A percentile compares a stretch with the other conserved stretches of the same genome.
These are phyloP conservation scores for Colletotrichum filicis DNA, from an alignment of 2,329 filamentous ascomycete genomes.

Conservation along the genomic window DNA sequence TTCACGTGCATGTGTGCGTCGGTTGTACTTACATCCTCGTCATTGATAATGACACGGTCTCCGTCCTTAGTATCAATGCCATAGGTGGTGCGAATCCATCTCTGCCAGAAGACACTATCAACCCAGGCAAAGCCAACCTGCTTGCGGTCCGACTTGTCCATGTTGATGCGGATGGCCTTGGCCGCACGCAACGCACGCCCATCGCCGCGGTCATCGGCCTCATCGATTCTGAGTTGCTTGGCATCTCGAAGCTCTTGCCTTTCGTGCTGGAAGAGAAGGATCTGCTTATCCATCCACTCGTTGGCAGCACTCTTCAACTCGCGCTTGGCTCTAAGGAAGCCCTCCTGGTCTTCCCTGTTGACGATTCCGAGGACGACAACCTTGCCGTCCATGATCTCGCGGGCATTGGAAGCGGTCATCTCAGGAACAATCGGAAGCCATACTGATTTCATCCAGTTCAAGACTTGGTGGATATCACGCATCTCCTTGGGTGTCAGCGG, in stretches of 20 bases:
- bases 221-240: conserved; percentile 95
- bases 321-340: conserved; percentile 80
- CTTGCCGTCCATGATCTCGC: conserved; percentile 94
- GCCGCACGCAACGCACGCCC: conserved; percentile 86
- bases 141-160: conserved; percentile 87
- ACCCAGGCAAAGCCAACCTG: conserved; percentile 97
- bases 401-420: conserved; percentile 88
- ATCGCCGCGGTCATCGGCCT: conserved; percentile 93
- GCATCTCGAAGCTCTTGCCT: conserved; percentile 92
- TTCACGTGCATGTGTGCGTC: not conserved
- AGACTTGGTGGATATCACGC: conserved; percentile 82
- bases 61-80: conserved; percentile 89
- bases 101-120: conserved; percentile 96
- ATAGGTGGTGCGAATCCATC: conserved; percentile 95
- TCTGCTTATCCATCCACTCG: conserved; percentile 98
- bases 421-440: conserved; percentile 98
- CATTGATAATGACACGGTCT: conserved; percentile 94
- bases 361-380: conserved; percentile 94
- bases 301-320: conserved; percentile 96
- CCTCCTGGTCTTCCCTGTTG: conserved; percentile 80
- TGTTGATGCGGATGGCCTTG: conserved; percentile 91
- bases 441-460: conserved; percentile 94
- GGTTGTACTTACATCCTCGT: conserved; percentile 86
- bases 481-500: conserved; percentile 90
- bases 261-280: conserved; percentile 90